Percentiles rank a stretch among this genome's conserved stretches.
Conservation (phyloP, 192 early-diverging fungal genomes). For the Backusella australiensis region DNA sequence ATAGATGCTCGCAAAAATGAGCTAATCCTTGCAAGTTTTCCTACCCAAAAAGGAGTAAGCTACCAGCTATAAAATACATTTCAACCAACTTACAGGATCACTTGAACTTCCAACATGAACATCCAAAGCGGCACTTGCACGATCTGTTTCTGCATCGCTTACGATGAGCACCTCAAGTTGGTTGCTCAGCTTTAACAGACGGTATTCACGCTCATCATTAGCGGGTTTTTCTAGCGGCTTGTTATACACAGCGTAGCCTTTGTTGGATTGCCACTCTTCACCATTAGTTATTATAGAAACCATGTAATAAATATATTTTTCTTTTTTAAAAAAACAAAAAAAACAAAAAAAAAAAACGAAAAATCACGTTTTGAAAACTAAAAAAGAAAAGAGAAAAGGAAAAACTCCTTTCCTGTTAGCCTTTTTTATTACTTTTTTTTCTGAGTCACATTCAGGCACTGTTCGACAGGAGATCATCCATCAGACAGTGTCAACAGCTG, state of each 20-base stretch:
- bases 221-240: slow-evolving; percentile 48
- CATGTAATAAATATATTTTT: neutral
- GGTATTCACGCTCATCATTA: slow-evolving; percentile 58
- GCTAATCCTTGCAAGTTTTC: slow-evolving; percentile 60
- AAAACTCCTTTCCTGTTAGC: neutral
- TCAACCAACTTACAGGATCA: slow-evolving; percentile 42
- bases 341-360: neutral
- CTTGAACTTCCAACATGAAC: slow-evolving; percentile 62
- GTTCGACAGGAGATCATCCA: slow-evolving; percentile 6
- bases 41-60: slow-evolving; percentile 23
- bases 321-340: neutral
- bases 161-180: slow-evolving; percentile 56
- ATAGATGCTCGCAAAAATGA: slow-evolving; percentile 69
- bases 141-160: slow-evolving; percentile 50
- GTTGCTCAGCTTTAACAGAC: slow-evolving; percentile 55
- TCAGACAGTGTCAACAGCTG: neutral
- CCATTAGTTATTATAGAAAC: slow-evolving; percentile 8
- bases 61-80: neutral
- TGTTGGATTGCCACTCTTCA: slow-evolving; percentile 9
- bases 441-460: slow-evolving; percentile 9
- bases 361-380: neutral
- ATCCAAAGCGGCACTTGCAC: slow-evolving; percentile 57
- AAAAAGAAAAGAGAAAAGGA: neutral
- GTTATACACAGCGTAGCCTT: neutral
- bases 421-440: neutral